These are phyloP conservation scores for Maudiozyma serrabonitensis DNA, from an alignment of 805 yeast species.

Conservation along the genomic window DNA sequence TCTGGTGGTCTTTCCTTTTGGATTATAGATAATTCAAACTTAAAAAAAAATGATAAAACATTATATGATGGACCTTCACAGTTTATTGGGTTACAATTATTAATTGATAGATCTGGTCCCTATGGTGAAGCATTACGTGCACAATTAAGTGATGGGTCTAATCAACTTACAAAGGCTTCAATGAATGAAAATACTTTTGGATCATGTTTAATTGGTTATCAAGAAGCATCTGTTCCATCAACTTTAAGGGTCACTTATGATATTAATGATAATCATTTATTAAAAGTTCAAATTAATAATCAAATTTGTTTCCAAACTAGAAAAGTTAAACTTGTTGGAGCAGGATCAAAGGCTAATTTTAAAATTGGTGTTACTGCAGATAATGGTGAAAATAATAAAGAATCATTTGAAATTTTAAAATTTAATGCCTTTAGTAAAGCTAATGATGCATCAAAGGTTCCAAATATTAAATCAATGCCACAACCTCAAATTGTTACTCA, in stretches of 20 bases:
- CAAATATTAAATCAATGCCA: constrained; percentile 39
- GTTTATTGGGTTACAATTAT: constrained; percentile 56
- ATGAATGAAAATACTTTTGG: constrained; percentile 37
- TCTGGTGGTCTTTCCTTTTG: constrained; percentile 53
- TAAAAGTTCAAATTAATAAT: constrained; percentile 66
- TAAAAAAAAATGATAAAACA: constrained; percentile 18
- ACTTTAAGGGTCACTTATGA: constrained; percentile 59
- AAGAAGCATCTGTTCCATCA: constrained; percentile 61
- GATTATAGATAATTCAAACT: constrained; percentile 24
- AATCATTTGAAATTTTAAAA: constrained; percentile 55
- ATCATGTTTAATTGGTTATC: constrained; percentile 47
- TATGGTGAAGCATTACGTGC: constrained; percentile 46
- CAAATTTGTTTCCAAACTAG: constrained; percentile 60
- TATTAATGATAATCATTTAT: constrained; percentile 30
- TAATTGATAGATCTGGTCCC: constrained; percentile 42
- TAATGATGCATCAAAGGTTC: constrained; percentile 45
- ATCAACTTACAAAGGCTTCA: constrained; percentile 18
- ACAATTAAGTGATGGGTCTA: constrained; percentile 50
- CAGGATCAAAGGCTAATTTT: constrained; percentile 29
- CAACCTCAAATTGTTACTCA: constrained; percentile 39
- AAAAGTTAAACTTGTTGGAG: constrained; percentile 32
- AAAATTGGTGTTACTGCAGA: constrained; percentile 44
- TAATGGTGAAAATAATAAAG: constrained; percentile 35
- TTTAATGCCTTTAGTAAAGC: constrained; percentile 46
- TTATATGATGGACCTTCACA: constrained; percentile 46